A percentile compares a stretch with the other conserved stretches of the same genome.
Conservation (phyloP, 106 monocot genomes). For the Allium cepa region DNA sequence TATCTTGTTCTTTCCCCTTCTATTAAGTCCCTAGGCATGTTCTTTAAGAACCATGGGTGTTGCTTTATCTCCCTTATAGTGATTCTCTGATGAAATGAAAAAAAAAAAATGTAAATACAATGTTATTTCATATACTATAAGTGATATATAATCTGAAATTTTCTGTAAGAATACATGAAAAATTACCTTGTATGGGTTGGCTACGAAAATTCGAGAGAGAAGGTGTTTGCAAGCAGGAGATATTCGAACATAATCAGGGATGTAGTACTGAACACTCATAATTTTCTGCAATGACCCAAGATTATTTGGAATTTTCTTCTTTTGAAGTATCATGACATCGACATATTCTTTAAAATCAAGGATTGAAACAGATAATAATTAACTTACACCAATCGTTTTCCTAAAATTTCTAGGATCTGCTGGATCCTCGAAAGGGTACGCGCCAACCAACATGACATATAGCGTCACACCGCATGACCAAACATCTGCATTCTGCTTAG, state of each 20-base stretch:
- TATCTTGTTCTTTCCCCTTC: constrained; percentile 47
- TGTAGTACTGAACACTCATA: constrained; percentile 55
- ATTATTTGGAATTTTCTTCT: background rate
- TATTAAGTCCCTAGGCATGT: constrained; percentile 39
- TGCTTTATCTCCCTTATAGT: constrained; percentile 42
- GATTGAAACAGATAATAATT: background rate
- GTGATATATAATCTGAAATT: no score
- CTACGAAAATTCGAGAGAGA: constrained; percentile 54
- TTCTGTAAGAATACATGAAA: background rate
- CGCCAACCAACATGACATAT: constrained; percentile 84
- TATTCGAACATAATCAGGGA: constrained; percentile 64
- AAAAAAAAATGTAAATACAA: no score
- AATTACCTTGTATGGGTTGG: constrained; percentile 38
- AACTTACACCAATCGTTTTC: constrained; percentile 55
- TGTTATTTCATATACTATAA: no score
- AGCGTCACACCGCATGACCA: constrained; percentile 81
- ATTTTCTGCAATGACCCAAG: constrained; percentile 42
- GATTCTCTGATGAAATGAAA: constrained; percentile 19
- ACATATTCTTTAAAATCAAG: background rate
- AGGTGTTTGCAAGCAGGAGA: constrained; percentile 55
- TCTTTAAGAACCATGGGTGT: constrained; percentile 50
- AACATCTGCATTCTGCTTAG: constrained; percentile 60
- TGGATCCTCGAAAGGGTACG: constrained; percentile 84
- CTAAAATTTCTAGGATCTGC: constrained; percentile 70
- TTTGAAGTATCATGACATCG: background rate